Base-by-base conservation (phyloP, 2,329 filamentous ascomycete genomes). In the Fusarium irregulare region DNA sequence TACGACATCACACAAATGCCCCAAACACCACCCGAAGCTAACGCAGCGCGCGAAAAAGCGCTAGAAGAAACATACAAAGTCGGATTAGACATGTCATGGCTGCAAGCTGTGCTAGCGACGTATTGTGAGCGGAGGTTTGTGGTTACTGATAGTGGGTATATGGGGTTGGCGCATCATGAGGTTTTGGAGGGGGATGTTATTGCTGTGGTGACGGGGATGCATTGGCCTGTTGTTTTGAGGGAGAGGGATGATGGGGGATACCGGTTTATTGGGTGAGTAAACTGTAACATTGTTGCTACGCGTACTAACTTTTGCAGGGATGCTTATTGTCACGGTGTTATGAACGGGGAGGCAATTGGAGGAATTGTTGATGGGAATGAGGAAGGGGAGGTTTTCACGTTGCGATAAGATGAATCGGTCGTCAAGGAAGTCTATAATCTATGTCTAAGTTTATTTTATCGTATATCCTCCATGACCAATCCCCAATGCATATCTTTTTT, bases 201-300 rank as follows among this genome's bases (percentile, higher is more conserved):
- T 48, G 63, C 30, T 21, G 51, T 54, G 7, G 34, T 70, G n/a
- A 57, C 72, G 28, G 68, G 68, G 12, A 40, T 72, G 1, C 7
- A 16, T 14, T 54, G 57, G 48, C 70, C 70, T 14, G 63, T 55
- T 11, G 45, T 72, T n/a, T 32, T 72, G 34, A 51, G 69, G 14
- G 40, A 28, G 4, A 44, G n/a, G 9, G 37, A 56, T 11, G 42
- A 63, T 4, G 48, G 55, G 1, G 67, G 64, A 0, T 68, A 50
- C 16, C 46, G 55, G 14, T 72, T 79, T 75, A 28, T 72, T 48
- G 69, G 69, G 68, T 71, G 37, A 71, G 70, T 66, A 4, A 27
- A 16, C 25, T 1, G 7, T 13, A 13, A 25, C 7, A 8, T 6
- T 28, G 4, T 10, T 49, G 10, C 3, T 21, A 20, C 20, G 11